A percentile compares a stretch with the other conserved stretches of the same genome.
Conservation (phyloP, 805 yeast genomes). For the Candida nitratophila region DNA sequence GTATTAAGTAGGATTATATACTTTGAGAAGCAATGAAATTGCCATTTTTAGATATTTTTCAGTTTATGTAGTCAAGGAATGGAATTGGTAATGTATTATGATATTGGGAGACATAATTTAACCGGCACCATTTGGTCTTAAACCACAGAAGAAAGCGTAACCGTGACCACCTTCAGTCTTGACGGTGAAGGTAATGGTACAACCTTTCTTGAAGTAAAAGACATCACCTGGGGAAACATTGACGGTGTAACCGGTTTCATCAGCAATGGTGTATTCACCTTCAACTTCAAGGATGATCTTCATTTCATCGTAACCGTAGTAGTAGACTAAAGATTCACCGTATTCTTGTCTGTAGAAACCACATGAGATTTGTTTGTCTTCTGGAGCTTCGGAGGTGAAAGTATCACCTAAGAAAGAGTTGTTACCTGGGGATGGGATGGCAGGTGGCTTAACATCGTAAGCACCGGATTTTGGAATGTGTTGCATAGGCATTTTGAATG, state of each 20-base stretch:
- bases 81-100: too few relatives aligned
- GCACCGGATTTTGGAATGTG: constrained; percentile 49
- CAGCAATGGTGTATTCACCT: constrained; percentile 56
- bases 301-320: constrained; percentile 62
- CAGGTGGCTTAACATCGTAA: constrained; percentile 47
- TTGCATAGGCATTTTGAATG: constrained; percentile 43
- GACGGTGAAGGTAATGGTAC: constrained; percentile 56
- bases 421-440: constrained; percentile 56
- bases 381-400: constrained; percentile 53
- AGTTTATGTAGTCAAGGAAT: too few relatives aligned
- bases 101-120: constrained; percentile 3
- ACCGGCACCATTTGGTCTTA: constrained; percentile 41
- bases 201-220: constrained; percentile 60
- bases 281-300: constrained; percentile 62
- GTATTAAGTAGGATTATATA: neutral
- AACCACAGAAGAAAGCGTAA: constrained; percentile 54
- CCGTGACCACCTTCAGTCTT: constrained; percentile 44
- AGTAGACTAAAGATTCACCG: constrained; percentile 64
- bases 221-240: constrained; percentile 59
- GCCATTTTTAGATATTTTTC: neutral
- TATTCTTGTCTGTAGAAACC: constrained; percentile 67
- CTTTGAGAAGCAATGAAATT: neutral
- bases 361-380: constrained; percentile 52
- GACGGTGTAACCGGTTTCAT: constrained; percentile 55
- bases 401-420: constrained; percentile 66